Conservation (phyloP, 257 asterid genomes). For the Przewalskia tangutica region DNA sequence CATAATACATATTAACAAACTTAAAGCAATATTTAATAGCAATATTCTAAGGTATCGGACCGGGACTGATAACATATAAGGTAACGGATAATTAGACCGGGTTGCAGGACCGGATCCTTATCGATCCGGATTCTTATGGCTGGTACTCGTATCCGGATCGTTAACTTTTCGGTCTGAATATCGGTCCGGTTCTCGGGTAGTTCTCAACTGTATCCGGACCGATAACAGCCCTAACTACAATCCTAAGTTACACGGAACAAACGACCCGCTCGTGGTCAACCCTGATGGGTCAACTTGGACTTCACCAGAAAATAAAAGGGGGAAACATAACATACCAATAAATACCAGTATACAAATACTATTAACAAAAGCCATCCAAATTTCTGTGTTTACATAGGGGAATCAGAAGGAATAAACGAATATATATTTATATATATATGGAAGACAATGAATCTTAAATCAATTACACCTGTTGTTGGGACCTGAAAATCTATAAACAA, state of each 20-base stretch:
- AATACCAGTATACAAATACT: not conserved
- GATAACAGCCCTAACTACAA: too few relatives aligned
- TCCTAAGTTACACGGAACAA: not conserved
- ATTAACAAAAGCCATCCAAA: not conserved
- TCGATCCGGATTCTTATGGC: too few relatives aligned
- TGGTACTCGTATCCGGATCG: too few relatives aligned
- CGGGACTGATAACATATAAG: too few relatives aligned
- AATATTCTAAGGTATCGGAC: too few relatives aligned
- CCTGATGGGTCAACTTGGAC: not conserved
- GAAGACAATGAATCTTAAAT: not conserved
- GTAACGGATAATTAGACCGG: too few relatives aligned
- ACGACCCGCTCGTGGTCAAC: not conserved
- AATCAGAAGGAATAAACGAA: constrained; percentile 2
- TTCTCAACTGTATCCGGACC: too few relatives aligned
- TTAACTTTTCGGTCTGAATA: too few relatives aligned
- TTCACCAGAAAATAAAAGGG: not conserved
- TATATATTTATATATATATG: not conserved
- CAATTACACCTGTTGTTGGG: not conserved
- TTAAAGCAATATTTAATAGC: too few relatives aligned
- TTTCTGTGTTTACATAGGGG: not conserved
- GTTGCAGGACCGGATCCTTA: too few relatives aligned
- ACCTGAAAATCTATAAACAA: constrained; percentile 4
- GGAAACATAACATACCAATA: not conserved
- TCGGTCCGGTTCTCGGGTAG: too few relatives aligned
- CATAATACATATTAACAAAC: too few relatives aligned